Conservation (phyloP, 345 rosid species). For the Punica granatum region DNA sequence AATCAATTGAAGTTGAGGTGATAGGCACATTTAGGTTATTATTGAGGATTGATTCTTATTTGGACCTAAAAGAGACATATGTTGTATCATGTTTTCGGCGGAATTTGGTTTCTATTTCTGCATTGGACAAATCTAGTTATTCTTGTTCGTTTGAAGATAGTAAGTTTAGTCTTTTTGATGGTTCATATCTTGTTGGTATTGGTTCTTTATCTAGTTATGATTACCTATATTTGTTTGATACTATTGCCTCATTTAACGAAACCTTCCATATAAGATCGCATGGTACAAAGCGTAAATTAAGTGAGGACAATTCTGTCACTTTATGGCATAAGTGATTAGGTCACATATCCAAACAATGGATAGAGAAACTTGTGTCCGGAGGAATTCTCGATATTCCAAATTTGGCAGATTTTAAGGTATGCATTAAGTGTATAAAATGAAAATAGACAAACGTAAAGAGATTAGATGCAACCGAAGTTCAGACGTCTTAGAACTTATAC, state of each 20-base stretch:
- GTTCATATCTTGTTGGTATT: neutral
- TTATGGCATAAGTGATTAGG: slow-evolving; percentile 1
- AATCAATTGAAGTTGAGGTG: neutral
- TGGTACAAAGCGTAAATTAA: slow-evolving; percentile 8
- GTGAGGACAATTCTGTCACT: neutral
- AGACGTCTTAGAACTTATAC: slow-evolving; percentile 12
- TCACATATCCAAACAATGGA: neutral
- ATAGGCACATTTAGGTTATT: neutral
- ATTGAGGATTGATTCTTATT: neutral
- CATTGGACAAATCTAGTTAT: slow-evolving; percentile 11
- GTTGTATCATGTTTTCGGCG: slow-evolving; percentile 9
- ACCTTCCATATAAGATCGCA: neutral
- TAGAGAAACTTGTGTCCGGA: slow-evolving; percentile 1
- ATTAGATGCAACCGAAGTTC: slow-evolving; percentile 6
- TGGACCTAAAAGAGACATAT: neutral
- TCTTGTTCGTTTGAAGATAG: slow-evolving; percentile 12
- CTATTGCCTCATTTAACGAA: slow-evolving; percentile 12
- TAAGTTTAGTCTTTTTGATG: neutral
- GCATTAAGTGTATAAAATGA: slow-evolving; percentile 10
- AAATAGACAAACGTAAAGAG: slow-evolving; percentile 11
- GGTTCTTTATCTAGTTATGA: neutral
- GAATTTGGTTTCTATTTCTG: slow-evolving; percentile 9
- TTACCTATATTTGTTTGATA: slow-evolving; percentile 11
- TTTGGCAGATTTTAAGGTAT: slow-evolving; percentile 4
- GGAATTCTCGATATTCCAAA: slow-evolving; percentile 10